phyloP scores from a whole-genome alignment of 148 eudicot genomes.

The Limonium bicolor region DNA sequence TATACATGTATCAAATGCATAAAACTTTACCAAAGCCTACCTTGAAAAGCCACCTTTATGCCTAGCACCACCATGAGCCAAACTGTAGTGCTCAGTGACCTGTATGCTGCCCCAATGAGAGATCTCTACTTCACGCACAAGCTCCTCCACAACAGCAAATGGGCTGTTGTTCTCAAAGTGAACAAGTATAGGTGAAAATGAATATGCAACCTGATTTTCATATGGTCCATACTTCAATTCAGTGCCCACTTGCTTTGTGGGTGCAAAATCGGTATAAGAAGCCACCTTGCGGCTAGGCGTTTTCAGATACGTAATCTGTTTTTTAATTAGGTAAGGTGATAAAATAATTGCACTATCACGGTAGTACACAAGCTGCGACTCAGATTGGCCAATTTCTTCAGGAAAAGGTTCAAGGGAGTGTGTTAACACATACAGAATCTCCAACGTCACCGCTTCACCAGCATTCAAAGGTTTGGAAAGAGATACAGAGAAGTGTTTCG shows the following conservation, averaged over 20 bases:
- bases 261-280: constrained; percentile 72
- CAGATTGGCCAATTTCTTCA: constrained; percentile 78
- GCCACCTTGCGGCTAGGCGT: constrained; percentile 69
- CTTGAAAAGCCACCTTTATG: constrained; percentile 96
- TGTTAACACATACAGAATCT: constrained; percentile 62
- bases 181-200: constrained; percentile 58
- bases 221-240: constrained; percentile 93
- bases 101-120: constrained; percentile 97
- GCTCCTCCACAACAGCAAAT: constrained; percentile 96
- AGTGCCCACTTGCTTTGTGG: constrained; percentile 44
- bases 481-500: constrained; percentile 44
- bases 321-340: constrained; percentile 65
- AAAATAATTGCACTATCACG: constrained; percentile 79
- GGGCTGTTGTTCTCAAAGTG: constrained; percentile 92
- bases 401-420: constrained; percentile 97
- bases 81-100: constrained; percentile 62
- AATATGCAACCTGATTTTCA: constrained; percentile 36
- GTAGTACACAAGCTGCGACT: constrained; percentile 83
- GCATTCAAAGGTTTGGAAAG: constrained; percentile 38
- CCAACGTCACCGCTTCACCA: constrained; percentile 52
- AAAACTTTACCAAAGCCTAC: constrained; percentile 30
- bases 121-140: constrained; percentile 82
- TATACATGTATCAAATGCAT: too few species aligned
- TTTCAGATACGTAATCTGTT: constrained; percentile 59
- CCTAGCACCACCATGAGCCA: constrained; percentile 86